Base-by-base conservation (phyloP, 139 green algal genomes). In the Coccomyxa sp. region DNA sequence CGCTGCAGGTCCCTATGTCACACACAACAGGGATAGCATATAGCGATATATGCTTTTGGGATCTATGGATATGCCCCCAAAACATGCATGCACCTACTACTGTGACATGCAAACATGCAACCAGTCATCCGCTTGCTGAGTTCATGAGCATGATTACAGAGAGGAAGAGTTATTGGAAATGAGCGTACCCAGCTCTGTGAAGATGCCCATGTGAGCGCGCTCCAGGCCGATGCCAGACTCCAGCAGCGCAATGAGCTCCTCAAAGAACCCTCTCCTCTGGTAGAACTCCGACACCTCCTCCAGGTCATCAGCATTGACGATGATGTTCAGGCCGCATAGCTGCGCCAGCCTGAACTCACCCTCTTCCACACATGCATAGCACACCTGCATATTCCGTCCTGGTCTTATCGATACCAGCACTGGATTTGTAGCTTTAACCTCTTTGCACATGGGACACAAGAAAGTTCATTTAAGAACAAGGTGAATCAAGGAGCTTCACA, bases 201-300 rank as follows among this genome's bases (percentile, higher is more conserved):
- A 99, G 92, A 99, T 99, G 86, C 97, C 97, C 97, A 99, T 99
- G 91, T 99, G 97, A 10, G 97, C 96, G 38, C 97, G 94, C 87
- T 99, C 97, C 86, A 99, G 89, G 28, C 97, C 97, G 82, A 99
- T 96, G 84, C 97, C 97, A 71, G 83, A 93, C 91, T 99, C 97
- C 90, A 99, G 93, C 32, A 99, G 92, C 17, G 87, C 82, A 80
- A 99, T 97, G 83, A 99, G 93, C 93, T 99, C 91, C 51, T 98
- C 94, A 79, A 95, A 96, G 85, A 96, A 88, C 66, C 96, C 97
- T 23, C 89, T 89, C n/a, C 86, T 83, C 92, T 98, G 94, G 92
- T 99, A 99, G 90, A 95, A 98, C 82, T 98, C 92, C 23, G 85
- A 94, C 81, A 96, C 93, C 91, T 99, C 96, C 80, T 98, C 95